phyloP scores from a whole-genome alignment of 1,139 yeast genomes.

The Geotrichum restrictum region DNA sequence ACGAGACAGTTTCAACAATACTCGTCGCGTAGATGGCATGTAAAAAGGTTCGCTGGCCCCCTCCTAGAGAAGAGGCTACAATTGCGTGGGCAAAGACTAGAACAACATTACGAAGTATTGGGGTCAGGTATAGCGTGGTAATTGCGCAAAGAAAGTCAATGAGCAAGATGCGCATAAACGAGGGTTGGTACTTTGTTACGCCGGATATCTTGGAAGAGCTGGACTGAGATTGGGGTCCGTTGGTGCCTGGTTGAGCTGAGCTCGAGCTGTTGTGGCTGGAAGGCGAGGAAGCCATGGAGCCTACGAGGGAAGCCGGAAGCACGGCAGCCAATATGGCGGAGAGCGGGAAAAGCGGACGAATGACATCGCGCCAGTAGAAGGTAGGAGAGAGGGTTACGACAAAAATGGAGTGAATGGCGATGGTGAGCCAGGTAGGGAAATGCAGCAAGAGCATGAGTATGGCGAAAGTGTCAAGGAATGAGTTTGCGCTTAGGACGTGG shows the following conservation, averaged over 20 bases:
- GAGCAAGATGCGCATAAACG: slow-evolving; percentile 23
- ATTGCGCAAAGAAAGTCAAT: slow-evolving; percentile 29
- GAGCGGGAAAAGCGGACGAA: background rate
- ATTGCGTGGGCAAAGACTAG: slow-evolving; percentile 38
- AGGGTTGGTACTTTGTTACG: slow-evolving; percentile 12
- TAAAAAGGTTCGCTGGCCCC: slow-evolving; percentile 33
- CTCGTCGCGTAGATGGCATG: slow-evolving; percentile 38
- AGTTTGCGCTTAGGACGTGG: slow-evolving; percentile 30
- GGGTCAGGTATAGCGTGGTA: slow-evolving; percentile 29
- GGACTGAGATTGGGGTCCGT: slow-evolving; percentile 5
- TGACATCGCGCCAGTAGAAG: slow-evolving; percentile 7
- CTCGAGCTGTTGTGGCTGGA: slow-evolving; percentile 7
- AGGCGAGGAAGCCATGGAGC: background rate
- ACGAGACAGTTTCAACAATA: slow-evolving; percentile 29
- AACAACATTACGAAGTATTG: slow-evolving; percentile 29
- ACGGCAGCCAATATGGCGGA: slow-evolving; percentile 2
- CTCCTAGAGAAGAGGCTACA: slow-evolving; percentile 38
- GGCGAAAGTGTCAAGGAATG: slow-evolving; percentile 37
- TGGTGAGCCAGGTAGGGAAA: slow-evolving; percentile 33
- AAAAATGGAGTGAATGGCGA: slow-evolving; percentile 32
- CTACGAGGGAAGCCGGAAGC: background rate
- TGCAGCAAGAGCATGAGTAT: slow-evolving; percentile 32
- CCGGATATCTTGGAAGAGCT: slow-evolving; percentile 19
- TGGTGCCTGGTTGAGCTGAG: background rate
- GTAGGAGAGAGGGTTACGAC: slow-evolving; percentile 28